phyloP scores from a whole-genome alignment of 2,329 filamentous ascomycete genomes.

The Colletotrichum orbiculare region DNA sequence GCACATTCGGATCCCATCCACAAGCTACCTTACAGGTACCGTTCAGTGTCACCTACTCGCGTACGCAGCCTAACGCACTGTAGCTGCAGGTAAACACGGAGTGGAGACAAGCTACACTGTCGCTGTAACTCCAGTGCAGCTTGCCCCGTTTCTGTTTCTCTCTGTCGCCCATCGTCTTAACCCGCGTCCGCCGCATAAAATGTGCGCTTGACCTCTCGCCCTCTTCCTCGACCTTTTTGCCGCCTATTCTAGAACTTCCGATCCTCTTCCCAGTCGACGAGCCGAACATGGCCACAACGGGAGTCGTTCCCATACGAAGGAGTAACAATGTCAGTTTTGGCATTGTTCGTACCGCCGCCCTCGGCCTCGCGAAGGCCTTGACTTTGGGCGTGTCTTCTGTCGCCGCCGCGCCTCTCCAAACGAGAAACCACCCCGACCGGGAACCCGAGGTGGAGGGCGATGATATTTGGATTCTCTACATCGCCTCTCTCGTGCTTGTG shows the following conservation, averaged over 20 bases:
- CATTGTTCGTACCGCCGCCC: conserved; percentile 58
- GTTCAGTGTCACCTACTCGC: conserved; percentile 2
- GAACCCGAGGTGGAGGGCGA: conserved; percentile 68
- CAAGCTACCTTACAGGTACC: too few species aligned
- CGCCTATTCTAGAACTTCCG: conserved; percentile 21
- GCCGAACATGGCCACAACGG: conserved; percentile 35
- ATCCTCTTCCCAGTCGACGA: conserved; percentile 16
- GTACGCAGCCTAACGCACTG: conserved; percentile 34
- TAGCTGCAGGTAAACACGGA: conserved; percentile 36
- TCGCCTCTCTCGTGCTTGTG: conserved; percentile 83
- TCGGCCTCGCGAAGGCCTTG: conserved; percentile 64
- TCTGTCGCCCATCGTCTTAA: conserved; percentile 12
- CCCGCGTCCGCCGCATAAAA: conserved; percentile 36
- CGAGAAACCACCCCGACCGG: conserved; percentile 52
- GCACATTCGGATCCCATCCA: too few species aligned
- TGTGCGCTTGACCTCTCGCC: conserved; percentile 32
- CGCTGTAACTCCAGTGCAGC: conserved; percentile 12
- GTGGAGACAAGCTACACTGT: conserved; percentile 17
- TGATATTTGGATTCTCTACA: conserved; percentile 82
- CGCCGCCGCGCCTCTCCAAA: conserved; percentile 57
- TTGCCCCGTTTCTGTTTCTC: conserved; percentile 21
- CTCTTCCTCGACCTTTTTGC: conserved; percentile 16
- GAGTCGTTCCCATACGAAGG: conserved; percentile 32
- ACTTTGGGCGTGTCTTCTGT: conserved; percentile 61
- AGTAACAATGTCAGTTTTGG: conserved; percentile 44